phyloP scores from a whole-genome alignment of 2,329 filamentous ascomycete species.

The Fusarium citri region DNA sequence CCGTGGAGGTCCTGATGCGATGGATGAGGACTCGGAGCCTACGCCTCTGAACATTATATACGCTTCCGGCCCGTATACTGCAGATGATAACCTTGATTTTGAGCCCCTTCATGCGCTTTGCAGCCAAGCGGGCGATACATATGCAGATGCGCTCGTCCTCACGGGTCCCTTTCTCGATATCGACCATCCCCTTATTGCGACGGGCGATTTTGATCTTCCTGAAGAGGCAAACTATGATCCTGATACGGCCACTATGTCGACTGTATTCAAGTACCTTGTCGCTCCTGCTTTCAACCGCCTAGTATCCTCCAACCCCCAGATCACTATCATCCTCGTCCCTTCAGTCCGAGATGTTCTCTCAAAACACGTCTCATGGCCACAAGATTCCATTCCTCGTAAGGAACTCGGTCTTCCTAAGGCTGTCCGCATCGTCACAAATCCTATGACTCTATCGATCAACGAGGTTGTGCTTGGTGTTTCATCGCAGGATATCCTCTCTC shows the following conservation, averaged over 20 bases:
- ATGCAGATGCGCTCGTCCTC: slow-evolving; percentile 83
- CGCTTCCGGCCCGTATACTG: slow-evolving; percentile 89
- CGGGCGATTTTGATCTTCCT: slow-evolving; percentile 81
- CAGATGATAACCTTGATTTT: slow-evolving; percentile 91
- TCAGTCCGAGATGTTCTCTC: slow-evolving; percentile 84
- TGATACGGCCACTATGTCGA: slow-evolving; percentile 82
- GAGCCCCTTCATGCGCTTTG: slow-evolving; percentile 87
- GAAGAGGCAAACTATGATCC: slow-evolving; percentile 75
- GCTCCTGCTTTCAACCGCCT: slow-evolving; percentile 79
- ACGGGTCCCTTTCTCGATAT: slow-evolving; percentile 90
- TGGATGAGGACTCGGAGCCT: slow-evolving; percentile 64
- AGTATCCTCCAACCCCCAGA: slow-evolving; percentile 74
- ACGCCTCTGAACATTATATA: slow-evolving; percentile 81
- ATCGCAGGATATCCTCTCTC: slow-evolving; percentile 84
- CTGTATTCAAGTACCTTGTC: slow-evolving; percentile 85
- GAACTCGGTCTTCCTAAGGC: slow-evolving; percentile 84
- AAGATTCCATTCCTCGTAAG: slow-evolving; percentile 70
- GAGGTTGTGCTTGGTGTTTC: slow-evolving; percentile 86
- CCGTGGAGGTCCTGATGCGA: slow-evolving; percentile 70
- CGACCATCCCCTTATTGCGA: slow-evolving; percentile 88
- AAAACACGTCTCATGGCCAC: slow-evolving; percentile 88
- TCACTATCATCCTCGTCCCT: slow-evolving; percentile 85
- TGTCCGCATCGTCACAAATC: slow-evolving; percentile 85
- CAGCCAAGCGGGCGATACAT: slow-evolving; percentile 77
- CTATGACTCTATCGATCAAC: slow-evolving; percentile 89